Evolutionary conservation across 495 filamentous ascomycete species (phyloP).

Genomic region (Annulohypoxylon maeteangense): DNA sequence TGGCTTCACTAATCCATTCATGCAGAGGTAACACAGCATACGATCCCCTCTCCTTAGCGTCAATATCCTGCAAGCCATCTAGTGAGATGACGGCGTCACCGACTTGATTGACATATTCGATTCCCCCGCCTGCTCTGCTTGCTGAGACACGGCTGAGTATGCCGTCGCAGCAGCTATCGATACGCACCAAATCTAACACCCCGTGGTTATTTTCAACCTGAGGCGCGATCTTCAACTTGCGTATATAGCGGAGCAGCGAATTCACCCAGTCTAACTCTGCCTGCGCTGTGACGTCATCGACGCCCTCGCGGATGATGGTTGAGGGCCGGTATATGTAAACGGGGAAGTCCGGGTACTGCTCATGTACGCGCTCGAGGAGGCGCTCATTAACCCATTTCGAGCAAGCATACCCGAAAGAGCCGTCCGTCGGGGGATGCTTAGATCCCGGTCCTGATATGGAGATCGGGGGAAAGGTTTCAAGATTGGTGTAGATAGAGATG

Average conservation of each 20-base stretch:
- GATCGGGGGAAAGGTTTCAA: neutral
- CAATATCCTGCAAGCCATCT: neutral
- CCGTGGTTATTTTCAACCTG: conserved; percentile 17
- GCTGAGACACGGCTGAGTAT: neutral
- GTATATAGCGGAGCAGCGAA: conserved; percentile 27
- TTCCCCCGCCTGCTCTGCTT: neutral
- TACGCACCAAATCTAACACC: conserved; percentile 31
- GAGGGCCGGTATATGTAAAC: conserved; percentile 42
- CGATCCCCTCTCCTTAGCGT: neutral
- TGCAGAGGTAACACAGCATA: neutral
- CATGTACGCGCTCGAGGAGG: conserved; percentile 5
- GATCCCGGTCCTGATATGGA: neutral
- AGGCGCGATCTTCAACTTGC: conserved; percentile 25
- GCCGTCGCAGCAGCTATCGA: neutral
- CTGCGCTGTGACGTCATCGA: neutral
- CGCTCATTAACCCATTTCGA: conserved; percentile 40
- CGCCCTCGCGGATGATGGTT: conserved; percentile 41
- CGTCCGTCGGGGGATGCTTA: neutral
- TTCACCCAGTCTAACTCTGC: conserved; percentile 44
- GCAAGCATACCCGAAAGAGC: conserved; percentile 36
- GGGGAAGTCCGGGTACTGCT: neutral
- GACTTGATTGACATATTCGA: neutral
- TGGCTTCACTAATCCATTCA: neutral
- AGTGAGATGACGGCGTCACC: neutral
- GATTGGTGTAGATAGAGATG: neutral